phyloP scores from a whole-genome alignment of 148 eudicot species.

The Euryodendron excelsum region DNA sequence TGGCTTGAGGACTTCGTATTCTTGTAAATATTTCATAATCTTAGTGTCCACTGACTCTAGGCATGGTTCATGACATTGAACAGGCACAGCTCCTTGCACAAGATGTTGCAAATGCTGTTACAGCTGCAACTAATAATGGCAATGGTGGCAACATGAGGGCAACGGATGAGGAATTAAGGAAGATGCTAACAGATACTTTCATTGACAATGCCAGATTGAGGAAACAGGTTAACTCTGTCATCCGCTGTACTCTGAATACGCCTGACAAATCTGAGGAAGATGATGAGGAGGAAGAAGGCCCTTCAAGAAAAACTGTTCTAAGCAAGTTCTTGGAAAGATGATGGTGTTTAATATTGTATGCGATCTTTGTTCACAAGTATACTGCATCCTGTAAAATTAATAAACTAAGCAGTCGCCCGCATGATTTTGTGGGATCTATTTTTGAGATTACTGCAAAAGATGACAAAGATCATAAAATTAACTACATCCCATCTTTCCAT shows the following conservation, averaged over 20 bases:
- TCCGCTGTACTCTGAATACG: constrained; percentile 46
- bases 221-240: constrained; percentile 68
- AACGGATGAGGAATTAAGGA: constrained; percentile 57
- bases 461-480: too few relatives aligned
- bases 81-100: constrained; percentile 75
- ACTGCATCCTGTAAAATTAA: too few relatives aligned
- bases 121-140: constrained; percentile 21
- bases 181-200: constrained; percentile 60
- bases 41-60: too few relatives aligned
- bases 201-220: constrained; percentile 69
- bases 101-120: constrained; percentile 44
- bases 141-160: constrained; percentile 17
- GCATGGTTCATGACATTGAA: too few relatives aligned
- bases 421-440: too few relatives aligned
- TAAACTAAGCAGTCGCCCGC: too few relatives aligned
- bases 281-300: constrained; percentile 40
- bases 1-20: too few relatives aligned
- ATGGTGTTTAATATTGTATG: neutral
- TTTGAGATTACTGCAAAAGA: too few relatives aligned
- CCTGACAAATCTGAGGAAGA: constrained; percentile 36
- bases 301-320: constrained; percentile 35
- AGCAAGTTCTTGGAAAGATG: constrained; percentile 38
- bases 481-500: too few relatives aligned
- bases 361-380: too few relatives aligned
- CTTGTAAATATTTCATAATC: too few relatives aligned